Percentiles rank a stretch among this genome's conserved stretches.
These are phyloP conservation scores for Eremomyces bilateralis DNA, from an alignment of 495 filamentous ascomycete species.

Conservation along the genomic window DNA sequence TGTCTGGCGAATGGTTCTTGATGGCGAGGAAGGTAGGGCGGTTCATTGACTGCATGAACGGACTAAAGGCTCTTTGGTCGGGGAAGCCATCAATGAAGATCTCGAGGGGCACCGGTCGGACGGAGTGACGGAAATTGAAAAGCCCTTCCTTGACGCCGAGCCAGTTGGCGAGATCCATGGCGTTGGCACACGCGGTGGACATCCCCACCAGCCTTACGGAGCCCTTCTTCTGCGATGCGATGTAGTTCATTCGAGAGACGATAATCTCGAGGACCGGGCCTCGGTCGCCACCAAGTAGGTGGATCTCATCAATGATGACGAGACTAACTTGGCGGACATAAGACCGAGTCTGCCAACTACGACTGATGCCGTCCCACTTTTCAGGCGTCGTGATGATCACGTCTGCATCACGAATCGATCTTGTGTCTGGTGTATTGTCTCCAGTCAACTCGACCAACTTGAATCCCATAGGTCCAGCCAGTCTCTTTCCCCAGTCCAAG, in stretches of 20 bases:
- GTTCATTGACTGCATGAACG: slow-evolving; percentile 98
- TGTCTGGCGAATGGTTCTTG: slow-evolving; percentile 83
- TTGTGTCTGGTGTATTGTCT: slow-evolving; percentile 92
- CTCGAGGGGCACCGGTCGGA: slow-evolving; percentile 84
- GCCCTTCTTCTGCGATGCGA: slow-evolving; percentile 75
- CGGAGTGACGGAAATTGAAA: slow-evolving; percentile 97
- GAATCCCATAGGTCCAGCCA: slow-evolving; percentile 67
- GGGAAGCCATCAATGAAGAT: slow-evolving; percentile 97
- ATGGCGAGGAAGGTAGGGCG: slow-evolving; percentile 91
- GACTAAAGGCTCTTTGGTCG: slow-evolving; percentile 84
- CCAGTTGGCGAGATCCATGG: slow-evolving; percentile 85
- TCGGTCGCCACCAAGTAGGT: slow-evolving; percentile 83
- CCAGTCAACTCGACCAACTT: slow-evolving; percentile 93
- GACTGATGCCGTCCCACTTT: slow-evolving; percentile 98
- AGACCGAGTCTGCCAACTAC: slow-evolving; percentile 90
- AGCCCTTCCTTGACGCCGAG: slow-evolving; percentile 90
- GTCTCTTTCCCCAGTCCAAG: slow-evolving; percentile 72
- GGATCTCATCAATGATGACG: slow-evolving; percentile 98
- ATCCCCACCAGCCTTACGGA: slow-evolving; percentile 84
- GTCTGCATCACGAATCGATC: slow-evolving; percentile 84
- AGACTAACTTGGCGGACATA: slow-evolving; percentile 90
- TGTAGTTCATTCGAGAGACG: slow-evolving; percentile 98
- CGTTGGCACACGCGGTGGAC: slow-evolving; percentile 97
- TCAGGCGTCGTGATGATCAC: slow-evolving; percentile 98
- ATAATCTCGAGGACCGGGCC: slow-evolving; percentile 98